Percentiles rank a stretch among this genome's conserved stretches.
Conservation (phyloP, 768 basidiomycete genomes). For the Nidularia sp. region DNA sequence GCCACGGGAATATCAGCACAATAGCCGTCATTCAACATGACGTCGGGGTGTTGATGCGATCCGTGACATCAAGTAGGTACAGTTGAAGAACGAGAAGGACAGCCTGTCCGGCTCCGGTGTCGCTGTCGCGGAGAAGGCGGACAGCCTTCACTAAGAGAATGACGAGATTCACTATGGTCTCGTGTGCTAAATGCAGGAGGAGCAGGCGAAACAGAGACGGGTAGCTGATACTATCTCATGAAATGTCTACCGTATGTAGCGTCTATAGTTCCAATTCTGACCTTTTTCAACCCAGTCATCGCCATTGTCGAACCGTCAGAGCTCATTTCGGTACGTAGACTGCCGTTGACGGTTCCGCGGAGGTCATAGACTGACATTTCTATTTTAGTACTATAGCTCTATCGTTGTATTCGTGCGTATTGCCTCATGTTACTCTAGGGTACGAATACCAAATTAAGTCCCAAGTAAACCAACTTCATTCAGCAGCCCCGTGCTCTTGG, state of each 20-base stretch:
- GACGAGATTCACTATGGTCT: slow-evolving; percentile 46
- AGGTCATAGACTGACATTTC: background rate
- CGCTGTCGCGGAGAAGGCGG: background rate
- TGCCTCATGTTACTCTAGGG: background rate
- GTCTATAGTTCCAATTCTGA: background rate
- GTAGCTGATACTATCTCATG: slow-evolving; percentile 59
- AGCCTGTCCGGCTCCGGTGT: background rate
- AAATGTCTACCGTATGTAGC: slow-evolving; percentile 43
- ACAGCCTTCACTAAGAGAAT: slow-evolving; percentile 7
- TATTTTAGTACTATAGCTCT: slow-evolving; percentile 36
- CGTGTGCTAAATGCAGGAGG: slow-evolving; percentile 62
- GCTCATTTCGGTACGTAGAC: slow-evolving; percentile 56
- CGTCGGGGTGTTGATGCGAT: background rate
- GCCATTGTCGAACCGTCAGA: slow-evolving; percentile 68
- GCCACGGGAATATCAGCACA: too few relatives aligned
- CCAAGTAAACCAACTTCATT: slow-evolving; percentile 62
- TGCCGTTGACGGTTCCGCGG: background rate
- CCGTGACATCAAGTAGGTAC: background rate
- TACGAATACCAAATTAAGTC: background rate
- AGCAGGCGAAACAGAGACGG: slow-evolving; percentile 51
- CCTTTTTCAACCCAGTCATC: slow-evolving; percentile 39
- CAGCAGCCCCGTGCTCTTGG: slow-evolving; percentile 71
- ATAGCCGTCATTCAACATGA: slow-evolving; percentile 1
- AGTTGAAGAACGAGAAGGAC: background rate
- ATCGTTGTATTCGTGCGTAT: slow-evolving; percentile 44